Base-by-base conservation (phyloP, 768 basidiomycete genomes). In the Russula sp. region DNA sequence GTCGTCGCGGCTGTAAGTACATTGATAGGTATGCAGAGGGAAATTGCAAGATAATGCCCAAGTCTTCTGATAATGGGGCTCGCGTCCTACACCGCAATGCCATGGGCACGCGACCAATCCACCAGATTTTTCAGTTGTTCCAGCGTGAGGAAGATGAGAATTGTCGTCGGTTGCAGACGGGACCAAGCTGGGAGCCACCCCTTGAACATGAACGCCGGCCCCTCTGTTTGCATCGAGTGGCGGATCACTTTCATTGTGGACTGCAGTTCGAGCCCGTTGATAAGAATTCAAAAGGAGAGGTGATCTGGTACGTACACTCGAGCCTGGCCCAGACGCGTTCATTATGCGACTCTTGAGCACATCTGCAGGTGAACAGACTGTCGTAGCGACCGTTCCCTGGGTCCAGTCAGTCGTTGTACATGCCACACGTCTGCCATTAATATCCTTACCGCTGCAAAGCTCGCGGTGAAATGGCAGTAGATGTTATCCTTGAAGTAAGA, bases 131-230 rank as follows among this genome's bases (percentile, higher is more conserved):
- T 91, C 67, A 91, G 72, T 73, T 91, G 89, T 70, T 93, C 91
- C 44, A 93, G 78, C 7, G 88, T 91, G 66, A 93, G 73, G 78
- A 92, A 94, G 71, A 92, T 93, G 44, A 94, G 79, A 66, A 94
- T 90, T 4, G 91, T 94, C 48, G 90, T 93, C 0, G 91, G 91
- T 71, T 93, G 89, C 44, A 94, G 79, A 72, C 91, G 80, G 56
- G 83, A 82, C 90, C 90, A 94, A 11, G 91, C 89, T 0, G 91
- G 91, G 9, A 93, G 74, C 91, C 91, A 94, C 65, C 91, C 91
- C 72, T 91, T 91, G 79, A 94, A 91, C 87, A 94, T 89, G 80
- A 93, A 94, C 83, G 87, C 88, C 3, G 89, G 73, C 14, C 91
- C 91, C 68, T 94, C 91, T 66, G 75, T 84, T 63, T 81, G 78